Base-by-base conservation (phyloP, 148 eudicot species). In the Rhododendron kiyosumense region DNA sequence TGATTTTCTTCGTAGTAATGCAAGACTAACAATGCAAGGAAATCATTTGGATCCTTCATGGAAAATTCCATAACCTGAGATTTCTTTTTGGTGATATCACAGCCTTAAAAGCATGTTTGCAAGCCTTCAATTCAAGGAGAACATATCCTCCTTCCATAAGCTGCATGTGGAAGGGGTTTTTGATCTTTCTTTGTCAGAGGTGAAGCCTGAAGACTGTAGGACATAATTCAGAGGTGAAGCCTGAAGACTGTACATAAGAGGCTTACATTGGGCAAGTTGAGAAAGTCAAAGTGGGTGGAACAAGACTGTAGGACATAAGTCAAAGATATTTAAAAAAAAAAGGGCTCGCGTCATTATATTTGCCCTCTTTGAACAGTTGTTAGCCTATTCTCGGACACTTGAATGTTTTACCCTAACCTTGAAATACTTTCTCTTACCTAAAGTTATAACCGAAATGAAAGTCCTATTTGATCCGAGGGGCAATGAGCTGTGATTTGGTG, bases 161-260 rank as follows among this genome's bases (percentile, higher is more conserved):
- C 93, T 97, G 51, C 92, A 95, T 88, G 92, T 90, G 28, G 96
- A 97, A 83, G 98, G 98, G 48, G 89, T 93, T 79, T 90, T 97
- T 57, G 97, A 95, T 86, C 89, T 89, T 86, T 89, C 95, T 80
- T 79, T 85, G 46, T 67, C 93, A 30, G 94, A 90, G 73, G 84
- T 88, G 46, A 90, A 91, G 78, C 77, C 88, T 80, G 98, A 95
- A 86, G 94, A 92, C 30, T 92, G 88, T 84, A 90, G 88, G 87
- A 86, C 83, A 49, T 32, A 32, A 32, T 32, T 67, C 93, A 30
- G 94, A 90, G 73, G 84, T 88, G 46, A 90, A 91, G 78, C 77
- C 88, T 80, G 98, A 95, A 86, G 94, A 92, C 30, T 92, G 88
- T 84, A 90, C 83, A 49, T 86, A 94, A 93, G 92, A 92, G 89